Evolutionary conservation across 495 filamentous ascomycete species (phyloP), one percentile per base, ranked within the genome.

Genomic region (Parathielavia hyrcaniae): DNA sequence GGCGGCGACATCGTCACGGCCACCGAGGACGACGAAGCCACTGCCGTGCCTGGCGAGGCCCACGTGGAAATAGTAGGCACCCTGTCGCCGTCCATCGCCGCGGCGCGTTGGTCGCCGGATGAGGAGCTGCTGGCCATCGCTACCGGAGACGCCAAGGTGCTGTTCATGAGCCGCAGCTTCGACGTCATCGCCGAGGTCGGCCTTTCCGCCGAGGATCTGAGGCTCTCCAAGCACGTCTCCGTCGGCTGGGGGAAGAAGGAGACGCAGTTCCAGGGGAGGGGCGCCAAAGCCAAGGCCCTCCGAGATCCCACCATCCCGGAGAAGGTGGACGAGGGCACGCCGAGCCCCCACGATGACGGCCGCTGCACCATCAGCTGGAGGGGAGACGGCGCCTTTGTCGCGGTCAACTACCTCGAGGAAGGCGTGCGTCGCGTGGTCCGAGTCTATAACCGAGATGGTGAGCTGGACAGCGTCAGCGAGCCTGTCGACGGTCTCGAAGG

Each of bases 161-260:
- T 97, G 52, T 89, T 96, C 62, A 96, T 98, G 92, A 96, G 89
- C 19, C 79, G 91, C 58, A 83, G 85, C 43, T 95, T 96, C 63
- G 92, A 97, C 65, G 85, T 85, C 64, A 81, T 95, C 53, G 78
- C 83, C 8, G 85, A 88, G 64, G 79, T 88, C 57, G 77, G 77
- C 13, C 84, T 96, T 62, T 79, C 80, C 5, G 64, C 74, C 5
- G 86, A 90, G 23, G 93, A 98, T 71, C 75, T 96, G 54, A 85
- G 90, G 65, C 80, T 83, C 1, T 97, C 93, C 1, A 90, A 88
- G 69, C 93, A 98, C 81, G 93, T 98, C 44, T 96, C 91, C 19
- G 93, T 98, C 22, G 93, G 93, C 52, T 98, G 93, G 93, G 93
- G 93, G 59, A 97, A 97, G 76, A 85, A 86, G 67, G 93, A 98